Conservation (phyloP, 805 yeast species). For the Spathaspora sp. region DNA sequence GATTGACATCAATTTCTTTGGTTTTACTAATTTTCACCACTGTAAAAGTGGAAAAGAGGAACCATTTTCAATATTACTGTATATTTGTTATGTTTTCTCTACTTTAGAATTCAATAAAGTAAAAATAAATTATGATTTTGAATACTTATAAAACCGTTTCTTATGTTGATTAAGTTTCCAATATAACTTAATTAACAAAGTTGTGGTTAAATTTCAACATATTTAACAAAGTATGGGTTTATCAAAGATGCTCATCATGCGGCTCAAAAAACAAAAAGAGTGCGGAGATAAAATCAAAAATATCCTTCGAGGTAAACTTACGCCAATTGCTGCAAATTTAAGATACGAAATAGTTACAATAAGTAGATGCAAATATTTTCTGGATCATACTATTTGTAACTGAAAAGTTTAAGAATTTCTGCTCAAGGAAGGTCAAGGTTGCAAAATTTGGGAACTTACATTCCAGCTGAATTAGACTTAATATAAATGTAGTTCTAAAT, state of each 20-base stretch:
- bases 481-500: too few species aligned
- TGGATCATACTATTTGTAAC: too few species aligned
- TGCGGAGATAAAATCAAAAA: background rate
- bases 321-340: background rate
- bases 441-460: too few species aligned
- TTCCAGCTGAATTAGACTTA: too few species aligned
- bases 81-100: background rate
- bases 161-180: background rate
- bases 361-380: too few species aligned
- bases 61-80: background rate
- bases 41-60: background rate
- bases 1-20: background rate
- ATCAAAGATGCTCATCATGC: slow-evolving; percentile 23
- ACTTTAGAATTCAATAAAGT: background rate
- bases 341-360: too few species aligned
- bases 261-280: slow-evolving; percentile 16
- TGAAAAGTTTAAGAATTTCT: too few species aligned
- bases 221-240: slow-evolving; percentile 1
- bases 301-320: background rate
- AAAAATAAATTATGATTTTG: background rate
- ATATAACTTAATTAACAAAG: background rate
- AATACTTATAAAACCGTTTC: background rate
- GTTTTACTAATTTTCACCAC: background rate
- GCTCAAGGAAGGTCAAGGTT: too few species aligned
- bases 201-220: background rate